phyloP scores from a whole-genome alignment of 2,329 filamentous ascomycete genomes.

The Colletotrichum liriopes region DNA sequence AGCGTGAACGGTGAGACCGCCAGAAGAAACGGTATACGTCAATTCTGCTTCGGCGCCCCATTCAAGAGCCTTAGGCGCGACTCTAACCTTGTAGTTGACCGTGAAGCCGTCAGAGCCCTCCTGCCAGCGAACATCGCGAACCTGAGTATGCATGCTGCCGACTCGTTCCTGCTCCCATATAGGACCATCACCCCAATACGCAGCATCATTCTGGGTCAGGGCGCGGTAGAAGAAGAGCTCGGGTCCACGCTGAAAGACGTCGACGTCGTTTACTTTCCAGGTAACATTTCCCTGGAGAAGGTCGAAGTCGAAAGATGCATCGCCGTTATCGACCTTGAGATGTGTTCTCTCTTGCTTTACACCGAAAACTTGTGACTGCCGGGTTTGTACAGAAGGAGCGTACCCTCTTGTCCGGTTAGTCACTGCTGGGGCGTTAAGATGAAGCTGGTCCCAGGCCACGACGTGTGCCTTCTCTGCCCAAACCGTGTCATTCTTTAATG shows the following conservation, averaged over 20 bases:
- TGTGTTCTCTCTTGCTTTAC: slow-evolving; percentile 10
- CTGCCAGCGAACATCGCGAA: slow-evolving; percentile 39
- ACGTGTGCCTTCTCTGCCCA: slow-evolving; percentile 42
- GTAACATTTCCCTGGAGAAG: slow-evolving; percentile 43
- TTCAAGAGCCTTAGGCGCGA: slow-evolving; percentile 63
- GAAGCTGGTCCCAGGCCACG: slow-evolving; percentile 44
- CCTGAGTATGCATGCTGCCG: slow-evolving; percentile 33
- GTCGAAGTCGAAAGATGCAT: slow-evolving; percentile 40
- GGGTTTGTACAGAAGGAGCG: background rate
- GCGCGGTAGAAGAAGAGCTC: slow-evolving; percentile 44
- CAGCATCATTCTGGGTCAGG: slow-evolving; percentile 42
- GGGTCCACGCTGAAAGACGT: slow-evolving; percentile 41
- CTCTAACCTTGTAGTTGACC: slow-evolving; percentile 54
- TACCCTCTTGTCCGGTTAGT: slow-evolving; percentile 10
- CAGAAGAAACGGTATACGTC: slow-evolving; percentile 58
- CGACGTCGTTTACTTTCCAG: slow-evolving; percentile 33
- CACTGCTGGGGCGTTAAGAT: slow-evolving; percentile 23
- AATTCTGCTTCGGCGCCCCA: slow-evolving; percentile 57
- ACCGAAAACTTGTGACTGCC: background rate
- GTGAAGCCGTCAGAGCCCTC: slow-evolving; percentile 46
- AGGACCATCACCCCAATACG: slow-evolving; percentile 25
- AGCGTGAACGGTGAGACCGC: slow-evolving; percentile 55
- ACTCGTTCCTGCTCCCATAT: slow-evolving; percentile 36
- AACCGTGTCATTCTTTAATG: slow-evolving; percentile 24
- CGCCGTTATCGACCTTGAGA: slow-evolving; percentile 21